Percentiles rank a stretch among this genome's conserved stretches.
Conservation (phyloP, 1,284 basidiomycete genomes). For the Cutaneotrichosporon sp. region DNA sequence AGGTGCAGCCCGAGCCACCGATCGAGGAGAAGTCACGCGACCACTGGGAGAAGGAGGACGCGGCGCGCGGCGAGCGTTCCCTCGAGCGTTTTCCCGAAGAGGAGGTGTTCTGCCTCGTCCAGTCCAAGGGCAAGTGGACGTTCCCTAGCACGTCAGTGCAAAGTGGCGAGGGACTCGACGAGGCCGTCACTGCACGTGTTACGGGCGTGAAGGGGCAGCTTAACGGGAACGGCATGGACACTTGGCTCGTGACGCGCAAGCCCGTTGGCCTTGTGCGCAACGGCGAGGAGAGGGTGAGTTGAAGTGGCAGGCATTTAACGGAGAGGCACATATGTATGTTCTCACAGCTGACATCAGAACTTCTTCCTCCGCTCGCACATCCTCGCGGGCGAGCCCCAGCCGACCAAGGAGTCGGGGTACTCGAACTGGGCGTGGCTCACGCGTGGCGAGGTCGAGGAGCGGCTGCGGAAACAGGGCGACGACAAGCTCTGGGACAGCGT, state of each 20-base stretch:
- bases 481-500: slow-evolving; percentile 41
- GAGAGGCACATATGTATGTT: too few relatives aligned
- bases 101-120: slow-evolving; percentile 80
- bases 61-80: slow-evolving; percentile 61
- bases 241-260: slow-evolving; percentile 52
- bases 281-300: slow-evolving; percentile 43
- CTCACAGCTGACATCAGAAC: slow-evolving; percentile 33
- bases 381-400: slow-evolving; percentile 46
- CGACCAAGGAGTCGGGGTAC: slow-evolving; percentile 32
- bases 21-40: slow-evolving; percentile 33
- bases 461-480: slow-evolving; percentile 40
- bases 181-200: slow-evolving; percentile 37
- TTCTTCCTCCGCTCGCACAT: slow-evolving; percentile 53
- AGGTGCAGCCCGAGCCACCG: slow-evolving; percentile 56
- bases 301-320: background rate
- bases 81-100: slow-evolving; percentile 78
- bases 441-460: slow-evolving; percentile 38
- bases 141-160: slow-evolving; percentile 60
- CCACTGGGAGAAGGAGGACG: slow-evolving; percentile 42
- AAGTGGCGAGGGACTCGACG: slow-evolving; percentile 43
- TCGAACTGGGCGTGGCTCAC: slow-evolving; percentile 46
- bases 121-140: slow-evolving; percentile 65
- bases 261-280: slow-evolving; percentile 44
- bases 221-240: slow-evolving; percentile 47
- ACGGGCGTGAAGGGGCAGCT: slow-evolving; percentile 39